These are phyloP conservation scores for Nothophaeocryptopus gaeumannii DNA, from an alignment of 2,329 filamentous ascomycete species.

Conservation along the genomic window DNA sequence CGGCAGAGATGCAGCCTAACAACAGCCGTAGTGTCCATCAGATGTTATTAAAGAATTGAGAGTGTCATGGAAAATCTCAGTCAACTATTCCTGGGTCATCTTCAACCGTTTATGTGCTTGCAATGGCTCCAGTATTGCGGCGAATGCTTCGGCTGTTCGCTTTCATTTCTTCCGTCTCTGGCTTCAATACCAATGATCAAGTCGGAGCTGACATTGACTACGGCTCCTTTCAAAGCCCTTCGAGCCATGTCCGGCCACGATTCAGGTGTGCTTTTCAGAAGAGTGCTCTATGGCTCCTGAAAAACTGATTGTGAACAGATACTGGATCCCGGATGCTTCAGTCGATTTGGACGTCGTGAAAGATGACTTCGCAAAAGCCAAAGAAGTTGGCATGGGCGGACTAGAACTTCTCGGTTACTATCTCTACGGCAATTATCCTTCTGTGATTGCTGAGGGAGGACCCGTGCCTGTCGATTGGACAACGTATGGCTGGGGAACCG, in stretches of 20 bases:
- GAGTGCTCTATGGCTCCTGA: too few species aligned
- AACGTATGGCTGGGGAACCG: constrained; percentile 41
- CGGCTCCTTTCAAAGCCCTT: constrained; percentile 33
- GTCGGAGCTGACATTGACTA: constrained; percentile 23
- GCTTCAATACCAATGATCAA: constrained; percentile 21
- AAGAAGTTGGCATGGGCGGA: constrained; percentile 38
- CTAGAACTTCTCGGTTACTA: constrained; percentile 43
- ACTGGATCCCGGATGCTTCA: constrained; percentile 42
- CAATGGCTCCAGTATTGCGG: too few species aligned
- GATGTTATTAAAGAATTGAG: too few species aligned
- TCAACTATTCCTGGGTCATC: too few species aligned
- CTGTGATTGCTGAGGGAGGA: constrained; percentile 19
- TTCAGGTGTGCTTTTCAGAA: constrained; percentile 10
- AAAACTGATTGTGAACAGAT: constrained; percentile 21
- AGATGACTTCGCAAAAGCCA: constrained; percentile 35
- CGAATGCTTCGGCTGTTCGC: too few species aligned
- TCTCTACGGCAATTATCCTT: constrained; percentile 36
- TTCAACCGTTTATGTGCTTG: too few species aligned
- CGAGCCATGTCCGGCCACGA: constrained; percentile 30
- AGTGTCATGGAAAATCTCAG: too few species aligned
- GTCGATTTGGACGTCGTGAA: constrained; percentile 31
- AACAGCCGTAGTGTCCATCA: too few species aligned
- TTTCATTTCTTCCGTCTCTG: too few species aligned
- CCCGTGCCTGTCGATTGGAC: constrained; percentile 37
- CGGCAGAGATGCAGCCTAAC: too few species aligned